phyloP scores from a whole-genome alignment of 495 filamentous ascomycete genomes.

The Aspergillus olivimuriae region DNA sequence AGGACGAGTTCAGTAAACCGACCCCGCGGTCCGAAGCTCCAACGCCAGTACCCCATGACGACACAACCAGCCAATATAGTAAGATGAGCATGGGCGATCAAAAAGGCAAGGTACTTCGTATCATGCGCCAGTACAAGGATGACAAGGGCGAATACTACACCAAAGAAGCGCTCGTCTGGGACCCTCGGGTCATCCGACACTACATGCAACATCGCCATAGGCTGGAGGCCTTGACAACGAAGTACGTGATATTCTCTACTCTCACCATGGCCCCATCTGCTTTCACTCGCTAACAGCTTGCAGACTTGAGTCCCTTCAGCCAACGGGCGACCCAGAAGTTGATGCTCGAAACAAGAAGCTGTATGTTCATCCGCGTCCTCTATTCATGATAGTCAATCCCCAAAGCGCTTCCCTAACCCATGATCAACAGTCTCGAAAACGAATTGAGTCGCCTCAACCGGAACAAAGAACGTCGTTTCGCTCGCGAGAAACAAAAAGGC shows the following conservation, averaged over 20 bases:
- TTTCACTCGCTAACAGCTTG: conserved; percentile 4
- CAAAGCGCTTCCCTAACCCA: too few relatives aligned
- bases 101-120: conserved; percentile 66
- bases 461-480: conserved; percentile 86
- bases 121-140: conserved; percentile 58
- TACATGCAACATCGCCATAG: conserved; percentile 49
- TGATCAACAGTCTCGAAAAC: conserved; percentile 53
- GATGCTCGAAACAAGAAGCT: conserved; percentile 54
- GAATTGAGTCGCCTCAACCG: conserved; percentile 78
- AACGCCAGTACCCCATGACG: conserved; percentile 63
- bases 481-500: conserved; percentile 85
- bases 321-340: conserved; percentile 71
- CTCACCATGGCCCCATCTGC: neutral
- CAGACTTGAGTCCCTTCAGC: conserved; percentile 53
- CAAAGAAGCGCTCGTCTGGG: conserved; percentile 57
- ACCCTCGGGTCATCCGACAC: conserved; percentile 67
- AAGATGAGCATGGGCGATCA: conserved; percentile 64
- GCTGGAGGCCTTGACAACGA: conserved; percentile 58
- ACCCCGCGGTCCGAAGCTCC: conserved; percentile 58
- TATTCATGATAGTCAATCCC: too few relatives aligned
- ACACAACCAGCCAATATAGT: conserved; percentile 82
- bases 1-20: conserved; percentile 53
- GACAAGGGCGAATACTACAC: conserved; percentile 55
- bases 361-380: conserved; percentile 19
- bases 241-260: conserved; percentile 40